A percentile compares a stretch with the other conserved stretches of the same genome.
These are phyloP conservation scores for Tuber indicum DNA, from an alignment of 495 filamentous ascomycete species.

Conservation along the genomic window DNA sequence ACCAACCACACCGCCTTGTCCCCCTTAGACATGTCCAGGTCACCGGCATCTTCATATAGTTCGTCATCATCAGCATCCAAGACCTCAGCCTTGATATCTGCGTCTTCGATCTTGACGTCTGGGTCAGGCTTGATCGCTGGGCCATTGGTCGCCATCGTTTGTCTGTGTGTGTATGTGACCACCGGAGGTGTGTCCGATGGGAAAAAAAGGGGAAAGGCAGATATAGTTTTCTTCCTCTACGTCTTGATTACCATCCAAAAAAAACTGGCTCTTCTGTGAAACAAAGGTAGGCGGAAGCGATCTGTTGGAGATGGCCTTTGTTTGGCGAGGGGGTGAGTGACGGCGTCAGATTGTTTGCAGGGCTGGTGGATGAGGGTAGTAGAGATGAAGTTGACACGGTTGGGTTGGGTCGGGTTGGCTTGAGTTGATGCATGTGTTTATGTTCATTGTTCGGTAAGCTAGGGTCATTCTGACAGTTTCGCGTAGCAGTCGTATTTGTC, in stretches of 20 bases:
- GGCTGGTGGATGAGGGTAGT: background rate
- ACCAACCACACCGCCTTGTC: constrained; percentile 39
- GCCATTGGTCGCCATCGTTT: background rate
- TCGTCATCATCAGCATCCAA: constrained; percentile 36
- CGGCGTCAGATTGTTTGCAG: background rate
- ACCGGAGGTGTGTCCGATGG: background rate
- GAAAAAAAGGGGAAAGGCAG: background rate
- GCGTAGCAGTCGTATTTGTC: background rate
- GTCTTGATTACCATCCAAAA: background rate
- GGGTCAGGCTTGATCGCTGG: background rate
- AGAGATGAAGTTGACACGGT: background rate
- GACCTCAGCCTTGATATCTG: constrained; percentile 21
- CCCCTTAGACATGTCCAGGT: constrained; percentile 35
- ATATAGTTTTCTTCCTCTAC: background rate
- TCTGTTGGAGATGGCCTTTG: background rate
- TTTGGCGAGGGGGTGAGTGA: background rate
- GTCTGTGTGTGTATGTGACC: background rate
- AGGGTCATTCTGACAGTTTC: background rate
- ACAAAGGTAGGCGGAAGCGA: background rate
- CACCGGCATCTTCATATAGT: constrained; percentile 40
- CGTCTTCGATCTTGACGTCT: background rate
- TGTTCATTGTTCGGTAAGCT: background rate
- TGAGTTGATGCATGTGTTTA: background rate
- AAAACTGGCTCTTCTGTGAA: background rate
- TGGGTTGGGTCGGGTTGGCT: background rate